Percentiles rank a stretch among this genome's conserved stretches.
Evolutionary conservation across 495 filamentous ascomycete genomes (phyloP).

Genomic region (Xylaria grammica): DNA sequence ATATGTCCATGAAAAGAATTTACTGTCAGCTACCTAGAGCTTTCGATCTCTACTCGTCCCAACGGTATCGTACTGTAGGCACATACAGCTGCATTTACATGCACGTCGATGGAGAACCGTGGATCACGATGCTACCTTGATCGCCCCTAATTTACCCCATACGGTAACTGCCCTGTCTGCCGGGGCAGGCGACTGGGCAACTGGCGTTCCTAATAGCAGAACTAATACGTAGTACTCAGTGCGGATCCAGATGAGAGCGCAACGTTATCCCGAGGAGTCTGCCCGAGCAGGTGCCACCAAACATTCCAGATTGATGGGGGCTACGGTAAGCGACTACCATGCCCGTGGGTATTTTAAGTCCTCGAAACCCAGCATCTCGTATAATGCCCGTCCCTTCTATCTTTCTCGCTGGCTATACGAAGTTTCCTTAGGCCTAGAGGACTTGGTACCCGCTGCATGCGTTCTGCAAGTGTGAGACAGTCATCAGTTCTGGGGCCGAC

Average conservation of each 20-base stretch:
- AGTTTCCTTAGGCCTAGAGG: neutral
- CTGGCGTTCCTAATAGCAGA: neutral
- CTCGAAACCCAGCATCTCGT: neutral
- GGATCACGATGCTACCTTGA: neutral
- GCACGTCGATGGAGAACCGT: neutral
- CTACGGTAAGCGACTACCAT: too few relatives aligned
- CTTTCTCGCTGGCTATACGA: neutral
- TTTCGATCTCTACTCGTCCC: neutral
- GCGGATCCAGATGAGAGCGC: conserved; percentile 1
- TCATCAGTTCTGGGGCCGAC: conserved; percentile 10
- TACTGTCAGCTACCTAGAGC: neutral
- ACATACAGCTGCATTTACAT: neutral
- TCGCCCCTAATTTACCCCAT: neutral
- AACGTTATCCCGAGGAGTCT: conserved; percentile 4
- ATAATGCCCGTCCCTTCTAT: neutral
- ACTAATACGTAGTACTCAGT: neutral
- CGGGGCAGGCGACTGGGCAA: neutral
- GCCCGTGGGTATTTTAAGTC: conserved; percentile 10
- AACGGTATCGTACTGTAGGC: neutral
- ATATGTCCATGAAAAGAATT: neutral
- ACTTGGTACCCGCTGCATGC: neutral
- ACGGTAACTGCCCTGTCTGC: conserved; percentile 6
- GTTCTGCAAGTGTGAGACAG: neutral
- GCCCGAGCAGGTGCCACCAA: conserved; percentile 6
- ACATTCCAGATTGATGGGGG: neutral